phyloP scores from a whole-genome alignment of 345 rosid genomes.

The Salix suchowensis region DNA sequence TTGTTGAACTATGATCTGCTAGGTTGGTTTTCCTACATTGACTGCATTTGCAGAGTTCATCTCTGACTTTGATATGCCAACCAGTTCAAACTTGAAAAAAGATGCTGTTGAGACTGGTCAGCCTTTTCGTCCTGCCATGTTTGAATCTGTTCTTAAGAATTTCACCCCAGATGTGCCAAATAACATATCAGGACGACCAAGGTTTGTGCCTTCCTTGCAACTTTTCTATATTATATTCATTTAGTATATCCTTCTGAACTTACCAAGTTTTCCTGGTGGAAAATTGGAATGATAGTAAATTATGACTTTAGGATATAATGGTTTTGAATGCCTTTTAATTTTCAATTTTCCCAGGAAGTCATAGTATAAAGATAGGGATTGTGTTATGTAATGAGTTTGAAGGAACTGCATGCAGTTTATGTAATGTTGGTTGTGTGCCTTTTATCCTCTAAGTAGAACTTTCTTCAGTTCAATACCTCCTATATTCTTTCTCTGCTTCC shows the following conservation, averaged over 20 bases:
- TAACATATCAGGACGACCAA: slow-evolving; percentile 74
- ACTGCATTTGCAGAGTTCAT: slow-evolving; percentile 69
- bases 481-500: no score
- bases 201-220: slow-evolving; percentile 41
- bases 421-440: no score
- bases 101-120: slow-evolving; percentile 57
- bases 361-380: neutral
- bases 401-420: no score
- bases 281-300: neutral
- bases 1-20: slow-evolving; percentile 10
- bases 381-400: neutral
- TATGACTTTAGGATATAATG: neutral
- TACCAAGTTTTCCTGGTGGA: neutral
- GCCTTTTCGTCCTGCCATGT: slow-evolving; percentile 80
- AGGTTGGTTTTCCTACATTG: slow-evolving; percentile 78
- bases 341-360: no score
- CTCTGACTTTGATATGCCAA: slow-evolving; percentile 53
- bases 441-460: no score
- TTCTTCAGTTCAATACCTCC: no score
- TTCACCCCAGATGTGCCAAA: slow-evolving; percentile 84
- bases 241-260: neutral
- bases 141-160: slow-evolving; percentile 65
- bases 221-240: neutral
- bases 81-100: slow-evolving; percentile 43
- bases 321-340: neutral